These are phyloP conservation scores for Juglanconis sp. DNA, from an alignment of 2,329 filamentous ascomycete species.

Conservation along the genomic window DNA sequence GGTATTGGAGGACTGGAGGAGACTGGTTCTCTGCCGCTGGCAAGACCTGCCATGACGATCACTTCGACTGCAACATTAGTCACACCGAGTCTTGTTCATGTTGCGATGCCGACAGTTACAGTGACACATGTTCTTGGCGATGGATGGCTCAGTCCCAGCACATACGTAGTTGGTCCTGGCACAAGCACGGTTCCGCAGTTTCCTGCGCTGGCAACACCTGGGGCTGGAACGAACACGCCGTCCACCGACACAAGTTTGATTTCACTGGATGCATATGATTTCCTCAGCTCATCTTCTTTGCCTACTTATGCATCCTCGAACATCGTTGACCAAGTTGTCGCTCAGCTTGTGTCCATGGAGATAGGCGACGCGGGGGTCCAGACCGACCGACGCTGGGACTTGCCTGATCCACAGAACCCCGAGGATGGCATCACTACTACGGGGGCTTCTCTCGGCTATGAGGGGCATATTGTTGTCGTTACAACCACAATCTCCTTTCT, in stretches of 20 bases:
- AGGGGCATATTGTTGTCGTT: constrained; percentile 9
- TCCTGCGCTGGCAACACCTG: background rate
- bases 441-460: background rate
- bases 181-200: background rate
- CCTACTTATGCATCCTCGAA: background rate
- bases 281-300: background rate
- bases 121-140: constrained; percentile 17
- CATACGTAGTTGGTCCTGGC: constrained; percentile 11
- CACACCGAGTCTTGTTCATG: background rate
- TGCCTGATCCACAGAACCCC: background rate
- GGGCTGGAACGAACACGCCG: background rate
- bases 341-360: constrained; percentile 3
- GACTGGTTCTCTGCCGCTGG: background rate
- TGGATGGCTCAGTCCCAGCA: constrained; percentile 17
- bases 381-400: background rate
- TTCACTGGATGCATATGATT: background rate
- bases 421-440: background rate
- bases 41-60: background rate
- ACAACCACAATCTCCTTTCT: constrained; percentile 16
- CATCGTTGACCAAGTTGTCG: constrained; percentile 9
- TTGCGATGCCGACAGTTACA: constrained; percentile 13
- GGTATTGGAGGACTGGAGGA: constrained; percentile 10
- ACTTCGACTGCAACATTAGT: constrained; percentile 1
- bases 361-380: background rate
- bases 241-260: background rate